phyloP scores from a whole-genome alignment of 2,329 filamentous ascomycete genomes.

The Pestalotiopsis sp. region DNA sequence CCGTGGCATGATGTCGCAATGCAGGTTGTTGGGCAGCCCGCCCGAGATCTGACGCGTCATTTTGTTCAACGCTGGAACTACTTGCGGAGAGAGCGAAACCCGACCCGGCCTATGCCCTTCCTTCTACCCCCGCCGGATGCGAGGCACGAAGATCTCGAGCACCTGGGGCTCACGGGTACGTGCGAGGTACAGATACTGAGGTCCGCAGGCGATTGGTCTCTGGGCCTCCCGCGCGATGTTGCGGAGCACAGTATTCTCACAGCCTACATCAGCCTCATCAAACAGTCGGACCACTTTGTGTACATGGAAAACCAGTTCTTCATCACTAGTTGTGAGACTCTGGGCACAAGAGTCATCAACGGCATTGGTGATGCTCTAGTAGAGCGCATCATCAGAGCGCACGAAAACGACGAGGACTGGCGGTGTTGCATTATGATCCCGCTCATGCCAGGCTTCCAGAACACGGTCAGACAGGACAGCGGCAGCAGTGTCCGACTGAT shows the following conservation, averaged over 20 bases:
- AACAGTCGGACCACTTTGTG: conserved; percentile 93
- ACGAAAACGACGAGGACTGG: conserved; percentile 86
- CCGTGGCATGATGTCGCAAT: conserved; percentile 98
- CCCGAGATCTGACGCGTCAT: conserved; percentile 89
- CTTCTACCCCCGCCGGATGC: conserved; percentile 92
- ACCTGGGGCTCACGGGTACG: conserved; percentile 85
- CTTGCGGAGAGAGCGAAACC: conserved; percentile 87
- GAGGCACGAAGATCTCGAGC: conserved; percentile 80
- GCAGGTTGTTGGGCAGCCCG: conserved; percentile 96
- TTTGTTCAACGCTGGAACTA: conserved; percentile 99
- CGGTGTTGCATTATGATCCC: conserved; percentile 88
- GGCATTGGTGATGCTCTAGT: conserved; percentile 93
- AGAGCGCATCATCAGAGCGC: conserved; percentile 83
- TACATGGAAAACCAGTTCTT: conserved; percentile 99
- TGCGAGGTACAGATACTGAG: conserved; percentile 96
- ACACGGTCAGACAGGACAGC: conserved; percentile 90
- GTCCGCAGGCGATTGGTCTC: conserved; percentile 88
- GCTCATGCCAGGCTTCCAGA: conserved; percentile 97
- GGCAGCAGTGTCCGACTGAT: conserved; percentile 94
- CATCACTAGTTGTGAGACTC: conserved; percentile 87
- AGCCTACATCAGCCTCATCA: conserved; percentile 92
- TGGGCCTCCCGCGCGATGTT: conserved; percentile 73
- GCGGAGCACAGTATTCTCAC: conserved; percentile 95
- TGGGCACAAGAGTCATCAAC: conserved; percentile 87
- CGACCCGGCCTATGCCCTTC: conserved; percentile 91